A percentile compares a stretch with the other conserved stretches of the same genome.
phyloP scores from a whole-genome alignment of 768 basidiomycete species.

The Mycena belliarum region DNA sequence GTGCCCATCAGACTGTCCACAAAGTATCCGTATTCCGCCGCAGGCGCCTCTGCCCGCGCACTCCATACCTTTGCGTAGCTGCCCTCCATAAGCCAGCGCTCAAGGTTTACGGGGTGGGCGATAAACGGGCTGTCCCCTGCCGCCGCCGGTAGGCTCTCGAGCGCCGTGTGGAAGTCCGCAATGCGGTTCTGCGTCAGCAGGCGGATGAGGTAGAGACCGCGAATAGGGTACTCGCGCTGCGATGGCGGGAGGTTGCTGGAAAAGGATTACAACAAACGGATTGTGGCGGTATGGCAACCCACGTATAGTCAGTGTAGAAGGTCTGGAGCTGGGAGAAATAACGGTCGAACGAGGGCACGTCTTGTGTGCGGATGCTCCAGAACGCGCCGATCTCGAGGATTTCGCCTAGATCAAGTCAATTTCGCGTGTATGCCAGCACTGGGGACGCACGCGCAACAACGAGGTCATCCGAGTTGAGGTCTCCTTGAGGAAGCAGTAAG shows the following conservation, averaged over 20 bases:
- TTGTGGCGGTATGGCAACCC: neutral
- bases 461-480: slow-evolving; percentile 67
- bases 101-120: slow-evolving; percentile 86
- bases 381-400: slow-evolving; percentile 95
- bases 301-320: slow-evolving; percentile 88
- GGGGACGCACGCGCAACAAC: slow-evolving; percentile 64
- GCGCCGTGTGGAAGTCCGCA: slow-evolving; percentile 95
- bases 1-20: slow-evolving; percentile 93
- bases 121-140: slow-evolving; percentile 73
- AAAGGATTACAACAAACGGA: neutral
- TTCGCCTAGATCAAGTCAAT: slow-evolving; percentile 57
- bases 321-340: slow-evolving; percentile 91
- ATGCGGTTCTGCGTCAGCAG: slow-evolving; percentile 95
- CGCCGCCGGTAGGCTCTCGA: slow-evolving; percentile 83
- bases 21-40: slow-evolving; percentile 94
- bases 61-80: slow-evolving; percentile 98
- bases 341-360: slow-evolving; percentile 91
- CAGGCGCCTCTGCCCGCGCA: slow-evolving; percentile 88
- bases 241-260: slow-evolving; percentile 78
- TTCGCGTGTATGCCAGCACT: no score
- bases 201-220: slow-evolving; percentile 92
- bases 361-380: slow-evolving; percentile 86
- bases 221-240: slow-evolving; percentile 82
- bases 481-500: slow-evolving; percentile 70
- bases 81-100: slow-evolving; percentile 98